phyloP scores from a whole-genome alignment of 495 filamentous ascomycete species.

The Lindgomyces ingoldianus region DNA sequence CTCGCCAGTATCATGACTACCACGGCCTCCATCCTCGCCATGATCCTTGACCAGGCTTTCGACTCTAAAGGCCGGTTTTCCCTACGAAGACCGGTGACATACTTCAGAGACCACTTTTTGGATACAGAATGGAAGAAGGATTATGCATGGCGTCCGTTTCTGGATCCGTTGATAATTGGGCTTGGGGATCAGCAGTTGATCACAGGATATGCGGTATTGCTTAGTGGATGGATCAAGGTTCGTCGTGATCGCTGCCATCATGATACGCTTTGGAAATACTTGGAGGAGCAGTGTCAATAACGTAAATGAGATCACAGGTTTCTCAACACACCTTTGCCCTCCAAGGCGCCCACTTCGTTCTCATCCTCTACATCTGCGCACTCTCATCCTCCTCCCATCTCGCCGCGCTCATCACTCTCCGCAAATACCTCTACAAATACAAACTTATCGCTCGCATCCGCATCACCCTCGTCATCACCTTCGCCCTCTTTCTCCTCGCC shows the following conservation, averaged over 20 bases:
- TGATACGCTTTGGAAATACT: too few species aligned
- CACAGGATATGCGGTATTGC: slow-evolving; percentile 23
- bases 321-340: slow-evolving; percentile 12
- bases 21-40: slow-evolving; percentile 22
- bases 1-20: slow-evolving; percentile 27
- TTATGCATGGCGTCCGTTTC: slow-evolving; percentile 25
- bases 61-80: slow-evolving; percentile 13
- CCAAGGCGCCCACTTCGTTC: slow-evolving; percentile 24
- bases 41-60: slow-evolving; percentile 22
- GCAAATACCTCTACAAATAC: slow-evolving; percentile 26
- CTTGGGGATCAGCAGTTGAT: slow-evolving; percentile 25
- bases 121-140: slow-evolving; percentile 30
- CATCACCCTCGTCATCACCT: slow-evolving; percentile 13
- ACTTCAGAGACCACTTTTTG: slow-evolving; percentile 9
- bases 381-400: slow-evolving; percentile 15
- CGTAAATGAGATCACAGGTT: slow-evolving; percentile 1
- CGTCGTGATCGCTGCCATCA: too few species aligned
- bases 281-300: neutral
- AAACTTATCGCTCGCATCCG: slow-evolving; percentile 24
- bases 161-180: slow-evolving; percentile 24
- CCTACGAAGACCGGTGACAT: slow-evolving; percentile 7
- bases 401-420: slow-evolving; percentile 19
- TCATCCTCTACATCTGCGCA: slow-evolving; percentile 28
- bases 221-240: slow-evolving; percentile 28
- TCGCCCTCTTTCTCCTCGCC: slow-evolving; percentile 21